Base-by-base conservation (phyloP, 2,329 filamentous ascomycete species). In the Colletotrichum camelliae region DNA sequence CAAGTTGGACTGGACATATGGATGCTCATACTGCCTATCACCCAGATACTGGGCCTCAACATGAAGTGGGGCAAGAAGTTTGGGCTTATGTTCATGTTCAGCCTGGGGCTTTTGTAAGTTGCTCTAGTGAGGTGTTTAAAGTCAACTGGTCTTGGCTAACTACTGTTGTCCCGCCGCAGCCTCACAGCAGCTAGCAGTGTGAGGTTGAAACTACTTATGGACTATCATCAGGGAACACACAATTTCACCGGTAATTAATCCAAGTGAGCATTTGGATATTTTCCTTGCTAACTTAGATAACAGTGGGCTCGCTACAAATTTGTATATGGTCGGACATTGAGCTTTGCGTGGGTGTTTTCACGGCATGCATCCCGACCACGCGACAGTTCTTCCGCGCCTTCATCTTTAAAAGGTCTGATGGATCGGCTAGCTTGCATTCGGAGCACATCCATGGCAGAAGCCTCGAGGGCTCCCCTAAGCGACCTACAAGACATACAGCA, bases 1-100 rank as follows among this genome's bases (percentile, higher is more conserved):
- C 88, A 87, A 67, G 88, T 89, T 39, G 75, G 83, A 1, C 83
- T 87, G 33, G 88, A 89, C 76, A 8, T 87, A 5, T 78, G 84
- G 62, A 86, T 88, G 62, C 81, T 89, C 35, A 81, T 80, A 1
- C 77, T 89, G 7, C 87, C 88, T 0, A 81, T 88, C 6, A 80
- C 81, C 7, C 81, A 83, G 18, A 60, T 87, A 2, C 69, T 80
- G 9, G 68, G 78, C 0, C 77, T 86, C 29, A 77, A 80, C 8
- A 74, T 86, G 64, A 80, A 80, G n/a, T 80, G 77, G 68, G 82
- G 81, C 76, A 85, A 85, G 80, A 86, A 85, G 75, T 31, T 83
- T 6, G 80, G 82, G 37, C 80, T 86, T 7, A 75, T 79, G 21
- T 67, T 85, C 35, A 85, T 86, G 83, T 85, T 87, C 71, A 81